These are phyloP conservation scores for Chrysoporthe cubensis DNA, from an alignment of 2,329 filamentous ascomycete genomes.

Conservation along the genomic window DNA sequence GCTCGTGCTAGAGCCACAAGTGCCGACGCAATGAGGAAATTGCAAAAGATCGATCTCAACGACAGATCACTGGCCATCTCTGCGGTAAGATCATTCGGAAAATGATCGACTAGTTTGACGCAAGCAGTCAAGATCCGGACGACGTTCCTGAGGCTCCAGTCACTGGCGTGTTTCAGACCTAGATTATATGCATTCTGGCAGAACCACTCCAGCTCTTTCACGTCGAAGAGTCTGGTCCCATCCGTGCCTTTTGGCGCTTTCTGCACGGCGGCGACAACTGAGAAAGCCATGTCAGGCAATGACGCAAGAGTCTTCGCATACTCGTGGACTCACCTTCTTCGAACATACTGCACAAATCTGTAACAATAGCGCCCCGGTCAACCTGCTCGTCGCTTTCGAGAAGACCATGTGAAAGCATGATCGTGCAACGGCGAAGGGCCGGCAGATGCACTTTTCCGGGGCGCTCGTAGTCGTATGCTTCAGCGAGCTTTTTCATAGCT, in stretches of 20 bases:
- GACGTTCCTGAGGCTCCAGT: conserved; percentile 57
- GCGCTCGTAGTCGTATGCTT: conserved; percentile 54
- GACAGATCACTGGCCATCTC: conserved; percentile 52
- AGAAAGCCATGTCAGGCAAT: conserved; percentile 18
- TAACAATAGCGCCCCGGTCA: conserved; percentile 35
- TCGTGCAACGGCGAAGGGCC: conserved; percentile 65
- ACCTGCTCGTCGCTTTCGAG: conserved; percentile 39
- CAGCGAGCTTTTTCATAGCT: conserved; percentile 63
- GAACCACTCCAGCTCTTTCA: conserved; percentile 80
- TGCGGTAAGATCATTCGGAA: conserved; percentile 50
- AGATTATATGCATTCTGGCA: conserved; percentile 81
- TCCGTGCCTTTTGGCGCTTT: conserved; percentile 43
- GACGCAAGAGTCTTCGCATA: conserved; percentile 3
- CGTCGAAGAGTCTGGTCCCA: conserved; percentile 57
- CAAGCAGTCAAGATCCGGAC: conserved; percentile 61
- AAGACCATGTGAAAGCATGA: conserved; percentile 53
- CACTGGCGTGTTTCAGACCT: conserved; percentile 62
- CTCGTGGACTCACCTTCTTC: conserved; percentile 43
- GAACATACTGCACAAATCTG: conserved; percentile 59
- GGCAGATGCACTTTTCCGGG: conserved; percentile 60
- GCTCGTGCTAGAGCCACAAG: conserved; percentile 56
- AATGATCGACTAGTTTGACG: conserved; percentile 54
- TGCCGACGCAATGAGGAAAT: conserved; percentile 66
- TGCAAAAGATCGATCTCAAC: conserved; percentile 68
- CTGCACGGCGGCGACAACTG: conserved; percentile 48